Conservation (phyloP, 2,329 filamentous ascomycete species). For the Macroventuria anomochaeta region DNA sequence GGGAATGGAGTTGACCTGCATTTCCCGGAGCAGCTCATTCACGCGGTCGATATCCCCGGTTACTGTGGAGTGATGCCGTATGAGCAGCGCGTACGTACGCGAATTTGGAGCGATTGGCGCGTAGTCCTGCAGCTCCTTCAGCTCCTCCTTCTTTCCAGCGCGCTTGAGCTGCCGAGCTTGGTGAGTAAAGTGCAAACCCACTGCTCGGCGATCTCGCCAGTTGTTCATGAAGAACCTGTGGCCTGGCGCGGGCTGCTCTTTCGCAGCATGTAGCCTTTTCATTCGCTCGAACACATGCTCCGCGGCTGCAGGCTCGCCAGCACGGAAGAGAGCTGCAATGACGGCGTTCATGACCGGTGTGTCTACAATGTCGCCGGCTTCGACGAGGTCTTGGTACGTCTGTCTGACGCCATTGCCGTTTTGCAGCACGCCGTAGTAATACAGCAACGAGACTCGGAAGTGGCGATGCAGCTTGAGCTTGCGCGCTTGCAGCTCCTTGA, state of each 20-base stretch:
- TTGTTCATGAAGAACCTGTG: constrained; percentile 40
- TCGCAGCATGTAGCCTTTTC: constrained; percentile 66
- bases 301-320: constrained; percentile 77
- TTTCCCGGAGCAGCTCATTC: constrained; percentile 76
- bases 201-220: constrained; percentile 52
- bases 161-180: constrained; percentile 53
- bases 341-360: constrained; percentile 86
- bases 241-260: constrained; percentile 33
- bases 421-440: constrained; percentile 77
- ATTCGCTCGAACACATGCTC: constrained; percentile 84
- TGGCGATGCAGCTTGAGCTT: constrained; percentile 75
- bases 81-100: constrained; percentile 78
- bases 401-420: constrained; percentile 77
- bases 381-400: constrained; percentile 83
- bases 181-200: constrained; percentile 57
- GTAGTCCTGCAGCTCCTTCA: constrained; percentile 69
- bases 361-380: constrained; percentile 85
- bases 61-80: constrained; percentile 73
- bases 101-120: constrained; percentile 75
- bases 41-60: constrained; percentile 76
- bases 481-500: constrained; percentile 78
- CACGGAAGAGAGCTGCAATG: constrained; percentile 76
- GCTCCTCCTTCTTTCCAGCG: constrained; percentile 56
- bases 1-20: constrained; percentile 70
- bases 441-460: constrained; percentile 81